Percentiles rank a stretch among this genome's conserved stretches.
These are phyloP conservation scores for Colletotrichum spinosum DNA, from an alignment of 2,329 filamentous ascomycete genomes.

Conservation along the genomic window DNA sequence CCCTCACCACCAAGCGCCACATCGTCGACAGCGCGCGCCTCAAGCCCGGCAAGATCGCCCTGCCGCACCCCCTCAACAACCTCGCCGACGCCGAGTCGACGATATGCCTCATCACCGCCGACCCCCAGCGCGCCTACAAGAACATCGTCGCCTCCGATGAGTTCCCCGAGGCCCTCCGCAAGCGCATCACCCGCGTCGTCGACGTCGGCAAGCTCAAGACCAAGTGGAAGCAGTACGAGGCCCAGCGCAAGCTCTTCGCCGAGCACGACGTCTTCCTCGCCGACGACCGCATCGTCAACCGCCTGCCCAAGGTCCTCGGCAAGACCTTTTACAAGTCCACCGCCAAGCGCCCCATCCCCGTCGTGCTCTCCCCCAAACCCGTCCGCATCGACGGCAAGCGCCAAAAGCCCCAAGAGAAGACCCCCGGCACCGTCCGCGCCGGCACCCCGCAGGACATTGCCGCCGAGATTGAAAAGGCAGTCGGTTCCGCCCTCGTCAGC, in stretches of 20 bases:
- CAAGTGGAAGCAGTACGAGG: constrained; percentile 91
- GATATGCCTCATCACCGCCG: constrained; percentile 88
- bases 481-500: constrained; percentile 83
- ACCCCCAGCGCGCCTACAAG: constrained; percentile 88
- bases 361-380: constrained; percentile 74
- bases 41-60: constrained; percentile 84
- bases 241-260: constrained; percentile 81
- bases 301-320: constrained; percentile 74
- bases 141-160: constrained; percentile 78
- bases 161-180: constrained; percentile 75
- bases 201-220: constrained; percentile 82
- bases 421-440: constrained; percentile 54
- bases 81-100: constrained; percentile 68
- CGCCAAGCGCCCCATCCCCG: constrained; percentile 86
- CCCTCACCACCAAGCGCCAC: constrained; percentile 73
- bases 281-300: constrained; percentile 84
- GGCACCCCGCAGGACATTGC: constrained; percentile 76
- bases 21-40: constrained; percentile 79
- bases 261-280: constrained; percentile 96
- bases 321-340: constrained; percentile 93
- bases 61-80: constrained; percentile 80
- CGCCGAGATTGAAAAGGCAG: constrained; percentile 82
- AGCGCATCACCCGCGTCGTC: constrained; percentile 80
- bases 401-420: constrained; percentile 66
- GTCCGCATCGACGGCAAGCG: constrained; percentile 71